A percentile compares a stretch with the other conserved stretches of the same genome.
These are phyloP conservation scores for Paecilomyces formosus DNA, from an alignment of 2,329 filamentous ascomycete genomes.

Conservation along the genomic window DNA sequence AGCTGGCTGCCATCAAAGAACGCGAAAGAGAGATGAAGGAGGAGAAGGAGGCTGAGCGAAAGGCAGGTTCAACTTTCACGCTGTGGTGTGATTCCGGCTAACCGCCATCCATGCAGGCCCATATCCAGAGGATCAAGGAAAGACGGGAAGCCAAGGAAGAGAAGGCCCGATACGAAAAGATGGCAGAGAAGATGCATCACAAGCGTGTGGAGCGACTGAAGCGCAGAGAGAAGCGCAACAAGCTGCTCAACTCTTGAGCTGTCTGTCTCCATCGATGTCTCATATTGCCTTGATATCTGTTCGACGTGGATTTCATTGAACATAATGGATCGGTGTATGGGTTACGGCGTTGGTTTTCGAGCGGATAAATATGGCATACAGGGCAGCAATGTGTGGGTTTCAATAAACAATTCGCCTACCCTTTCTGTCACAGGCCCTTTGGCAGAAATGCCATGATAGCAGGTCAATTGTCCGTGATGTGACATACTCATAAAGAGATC, in stretches of 20 bases:
- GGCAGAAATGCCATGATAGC: not conserved
- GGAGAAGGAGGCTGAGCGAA: constrained; percentile 82
- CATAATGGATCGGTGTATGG: not conserved
- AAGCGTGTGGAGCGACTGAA: constrained; percentile 90
- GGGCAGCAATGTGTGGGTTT: not conserved
- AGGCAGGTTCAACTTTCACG: constrained; percentile 46
- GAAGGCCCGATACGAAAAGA: constrained; percentile 82
- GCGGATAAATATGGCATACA: too few relatives aligned
- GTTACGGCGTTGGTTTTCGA: not conserved
- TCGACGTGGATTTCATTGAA: not conserved
- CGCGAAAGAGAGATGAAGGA: constrained; percentile 94
- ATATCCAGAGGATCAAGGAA: constrained; percentile 73
- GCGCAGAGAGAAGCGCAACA: constrained; percentile 87
- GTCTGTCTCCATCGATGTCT: not conserved
- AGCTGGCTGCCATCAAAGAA: constrained; percentile 71
- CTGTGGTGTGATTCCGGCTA: not conserved
- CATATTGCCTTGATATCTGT: not conserved
- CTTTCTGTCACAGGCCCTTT: not conserved
- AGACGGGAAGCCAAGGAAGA: constrained; percentile 85
- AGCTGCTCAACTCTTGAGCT: constrained; percentile 36
- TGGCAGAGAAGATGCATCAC: constrained; percentile 96
- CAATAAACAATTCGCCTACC: not conserved
- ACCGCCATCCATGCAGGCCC: constrained; percentile 46
- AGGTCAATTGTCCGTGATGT: not conserved
- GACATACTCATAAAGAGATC: not conserved